Percentiles rank a stretch among this genome's conserved stretches.
Conservation (phyloP, 2,329 filamentous ascomycete genomes). For the Aspergillus costaricaensis region DNA sequence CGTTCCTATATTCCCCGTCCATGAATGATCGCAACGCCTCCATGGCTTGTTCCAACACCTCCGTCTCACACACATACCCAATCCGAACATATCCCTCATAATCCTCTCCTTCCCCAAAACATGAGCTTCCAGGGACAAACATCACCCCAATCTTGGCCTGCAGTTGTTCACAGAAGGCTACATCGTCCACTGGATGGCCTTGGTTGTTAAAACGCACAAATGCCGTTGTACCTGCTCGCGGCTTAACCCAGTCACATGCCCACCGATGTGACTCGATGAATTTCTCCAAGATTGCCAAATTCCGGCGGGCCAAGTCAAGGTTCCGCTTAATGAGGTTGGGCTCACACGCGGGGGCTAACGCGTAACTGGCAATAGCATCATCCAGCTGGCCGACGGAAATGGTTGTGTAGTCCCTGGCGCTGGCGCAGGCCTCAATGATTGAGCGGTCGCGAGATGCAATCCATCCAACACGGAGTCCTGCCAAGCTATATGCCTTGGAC, state of each 20-base stretch:
- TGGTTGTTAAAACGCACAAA: constrained; percentile 66
- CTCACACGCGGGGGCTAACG: constrained; percentile 67
- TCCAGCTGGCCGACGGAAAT: constrained; percentile 84
- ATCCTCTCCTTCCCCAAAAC: constrained; percentile 66
- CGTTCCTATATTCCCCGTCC: constrained; percentile 54
- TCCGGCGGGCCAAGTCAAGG: constrained; percentile 66
- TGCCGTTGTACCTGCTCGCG: constrained; percentile 78
- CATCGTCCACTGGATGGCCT: constrained; percentile 66
- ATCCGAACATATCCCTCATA: constrained; percentile 74
- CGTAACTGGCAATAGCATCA: constrained; percentile 74
- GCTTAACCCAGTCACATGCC: constrained; percentile 70
- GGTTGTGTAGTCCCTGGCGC: constrained; percentile 77
- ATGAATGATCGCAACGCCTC: constrained; percentile 55
- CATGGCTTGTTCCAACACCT: constrained; percentile 65
- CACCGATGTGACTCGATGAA: constrained; percentile 51
- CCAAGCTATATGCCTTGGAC: constrained; percentile 82
- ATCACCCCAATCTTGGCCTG: constrained; percentile 68
- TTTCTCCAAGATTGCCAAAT: constrained; percentile 67
- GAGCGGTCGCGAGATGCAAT: constrained; percentile 65
- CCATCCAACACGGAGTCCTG: constrained; percentile 83
- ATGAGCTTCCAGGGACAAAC: constrained; percentile 69
- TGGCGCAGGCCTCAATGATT: constrained; percentile 65
- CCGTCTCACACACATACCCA: constrained; percentile 71
- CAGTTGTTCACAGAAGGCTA: constrained; percentile 66
- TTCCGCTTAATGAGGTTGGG: constrained; percentile 65